These are phyloP conservation scores for Hevea brasiliensis DNA, from an alignment of 345 rosid genomes.

Conservation along the genomic window DNA sequence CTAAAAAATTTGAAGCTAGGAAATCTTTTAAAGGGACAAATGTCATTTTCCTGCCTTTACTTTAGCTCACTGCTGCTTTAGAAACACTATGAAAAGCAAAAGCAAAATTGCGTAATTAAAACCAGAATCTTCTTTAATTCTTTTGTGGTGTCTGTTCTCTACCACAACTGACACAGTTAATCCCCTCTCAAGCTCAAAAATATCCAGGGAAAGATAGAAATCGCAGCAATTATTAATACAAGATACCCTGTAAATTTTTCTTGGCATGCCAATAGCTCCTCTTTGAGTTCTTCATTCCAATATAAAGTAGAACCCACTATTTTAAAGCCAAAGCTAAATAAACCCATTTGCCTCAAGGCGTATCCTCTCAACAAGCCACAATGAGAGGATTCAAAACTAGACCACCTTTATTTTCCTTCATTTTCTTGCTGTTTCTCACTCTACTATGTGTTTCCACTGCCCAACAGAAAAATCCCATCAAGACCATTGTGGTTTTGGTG, in stretches of 20 bases:
- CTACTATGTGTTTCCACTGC: slow-evolving; percentile 43
- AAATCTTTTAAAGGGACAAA: not conserved
- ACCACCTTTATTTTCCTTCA: slow-evolving; percentile 28
- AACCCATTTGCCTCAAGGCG: slow-evolving; percentile 8
- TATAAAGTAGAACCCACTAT: not conserved
- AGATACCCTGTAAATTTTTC: slow-evolving; percentile 9
- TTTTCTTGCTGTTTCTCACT: slow-evolving; percentile 47
- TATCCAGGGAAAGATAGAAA: not conserved
- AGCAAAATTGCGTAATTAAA: not conserved
- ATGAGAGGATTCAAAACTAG: slow-evolving; percentile 39
- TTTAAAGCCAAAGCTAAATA: not conserved
- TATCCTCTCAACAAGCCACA: not conserved
- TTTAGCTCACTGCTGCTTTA: not conserved
- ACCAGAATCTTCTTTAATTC: slow-evolving; percentile 25
- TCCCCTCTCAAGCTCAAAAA: not conserved
- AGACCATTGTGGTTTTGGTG: slow-evolving; percentile 77
- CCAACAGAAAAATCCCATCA: slow-evolving; percentile 57
- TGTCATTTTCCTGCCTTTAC: slow-evolving; percentile 5
- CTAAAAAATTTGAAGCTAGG: not conserved
- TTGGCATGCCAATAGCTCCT: not conserved
- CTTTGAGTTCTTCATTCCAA: not conserved
- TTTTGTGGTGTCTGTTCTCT: slow-evolving; percentile 1
- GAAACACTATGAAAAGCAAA: not conserved
- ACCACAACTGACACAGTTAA: slow-evolving; percentile 2
- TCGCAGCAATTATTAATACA: not conserved